These are phyloP conservation scores for Anastatica hierochuntica DNA, from an alignment of 345 rosid species.

Conservation along the genomic window DNA sequence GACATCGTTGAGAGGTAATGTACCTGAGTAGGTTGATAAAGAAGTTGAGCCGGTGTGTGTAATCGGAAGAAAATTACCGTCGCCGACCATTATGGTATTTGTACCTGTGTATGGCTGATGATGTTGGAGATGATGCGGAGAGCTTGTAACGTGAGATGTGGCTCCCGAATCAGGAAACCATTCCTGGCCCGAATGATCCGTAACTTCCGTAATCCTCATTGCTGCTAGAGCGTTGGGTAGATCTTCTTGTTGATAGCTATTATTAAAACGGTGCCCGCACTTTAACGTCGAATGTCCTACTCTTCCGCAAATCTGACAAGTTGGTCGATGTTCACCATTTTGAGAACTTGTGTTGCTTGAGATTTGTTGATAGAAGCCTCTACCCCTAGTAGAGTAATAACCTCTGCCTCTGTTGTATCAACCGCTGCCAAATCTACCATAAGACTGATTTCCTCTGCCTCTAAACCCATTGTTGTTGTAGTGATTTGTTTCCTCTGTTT, in stretches of 20 bases:
- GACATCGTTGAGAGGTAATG: background rate
- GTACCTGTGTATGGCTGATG: background rate
- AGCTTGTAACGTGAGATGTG: background rate
- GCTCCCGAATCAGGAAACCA: background rate
- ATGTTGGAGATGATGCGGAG: background rate
- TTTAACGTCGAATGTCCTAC: background rate
- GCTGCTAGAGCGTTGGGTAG: background rate
- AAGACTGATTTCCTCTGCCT: too few species aligned
- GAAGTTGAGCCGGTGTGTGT: background rate
- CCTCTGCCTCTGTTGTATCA: background rate
- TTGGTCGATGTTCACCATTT: background rate
- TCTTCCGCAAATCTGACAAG: background rate
- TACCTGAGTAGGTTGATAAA: background rate
- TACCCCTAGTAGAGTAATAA: background rate
- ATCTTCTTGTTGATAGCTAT: background rate
- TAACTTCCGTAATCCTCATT: background rate
- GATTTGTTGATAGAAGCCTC: background rate
- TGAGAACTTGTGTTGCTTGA: too few species aligned
- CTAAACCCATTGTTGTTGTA: too few species aligned
- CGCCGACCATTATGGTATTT: background rate
- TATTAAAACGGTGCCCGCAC: background rate
- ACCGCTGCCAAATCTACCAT: too few species aligned
- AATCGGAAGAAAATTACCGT: background rate
- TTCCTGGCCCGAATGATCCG: background rate
- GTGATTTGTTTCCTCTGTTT: too few species aligned